Conservation (phyloP, 2,329 filamentous ascomycete genomes). For the Exophiala mesophila region DNA sequence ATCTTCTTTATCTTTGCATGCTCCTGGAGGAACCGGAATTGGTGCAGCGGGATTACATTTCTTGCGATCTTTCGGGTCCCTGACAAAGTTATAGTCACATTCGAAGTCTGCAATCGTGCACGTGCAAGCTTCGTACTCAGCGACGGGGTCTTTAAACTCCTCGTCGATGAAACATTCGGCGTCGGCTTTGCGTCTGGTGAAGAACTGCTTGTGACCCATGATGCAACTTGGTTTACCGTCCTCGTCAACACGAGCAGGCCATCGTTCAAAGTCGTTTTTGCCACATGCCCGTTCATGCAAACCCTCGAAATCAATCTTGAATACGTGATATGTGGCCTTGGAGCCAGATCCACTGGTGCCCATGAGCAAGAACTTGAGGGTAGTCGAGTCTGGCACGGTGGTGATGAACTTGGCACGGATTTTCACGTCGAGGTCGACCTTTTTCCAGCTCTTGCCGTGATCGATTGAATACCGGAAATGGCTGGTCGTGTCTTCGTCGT, state of each 20-base stretch:
- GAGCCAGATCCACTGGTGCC: conserved; percentile 54
- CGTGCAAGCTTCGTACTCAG: conserved; percentile 68
- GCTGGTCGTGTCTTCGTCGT: conserved; percentile 59
- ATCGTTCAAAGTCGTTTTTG: conserved; percentile 74
- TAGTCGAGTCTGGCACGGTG: conserved; percentile 88
- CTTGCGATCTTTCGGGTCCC: conserved; percentile 55
- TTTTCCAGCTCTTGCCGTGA: conserved; percentile 80
- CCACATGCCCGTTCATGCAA: conserved; percentile 76
- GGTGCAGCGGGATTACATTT: conserved; percentile 63
- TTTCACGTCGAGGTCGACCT: conserved; percentile 61
- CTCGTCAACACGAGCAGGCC: conserved; percentile 77
- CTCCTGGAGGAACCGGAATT: conserved; percentile 62
- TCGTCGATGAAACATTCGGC: conserved; percentile 84
- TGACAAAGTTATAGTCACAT: conserved; percentile 88
- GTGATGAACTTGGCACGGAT: conserved; percentile 71
- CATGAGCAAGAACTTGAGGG: conserved; percentile 79
- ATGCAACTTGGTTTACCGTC: conserved; percentile 79
- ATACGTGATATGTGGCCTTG: conserved; percentile 55
- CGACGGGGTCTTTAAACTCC: conserved; percentile 73
- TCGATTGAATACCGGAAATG: conserved; percentile 76
- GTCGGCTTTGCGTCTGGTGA: conserved; percentile 75
- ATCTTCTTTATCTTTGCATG: conserved; percentile 66
- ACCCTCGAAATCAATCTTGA: conserved; percentile 77
- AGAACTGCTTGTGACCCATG: conserved; percentile 94
- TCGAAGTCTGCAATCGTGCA: conserved; percentile 86